Conservation (phyloP, 2,329 filamentous ascomycete species). For the Diaporthe amygdali region DNA sequence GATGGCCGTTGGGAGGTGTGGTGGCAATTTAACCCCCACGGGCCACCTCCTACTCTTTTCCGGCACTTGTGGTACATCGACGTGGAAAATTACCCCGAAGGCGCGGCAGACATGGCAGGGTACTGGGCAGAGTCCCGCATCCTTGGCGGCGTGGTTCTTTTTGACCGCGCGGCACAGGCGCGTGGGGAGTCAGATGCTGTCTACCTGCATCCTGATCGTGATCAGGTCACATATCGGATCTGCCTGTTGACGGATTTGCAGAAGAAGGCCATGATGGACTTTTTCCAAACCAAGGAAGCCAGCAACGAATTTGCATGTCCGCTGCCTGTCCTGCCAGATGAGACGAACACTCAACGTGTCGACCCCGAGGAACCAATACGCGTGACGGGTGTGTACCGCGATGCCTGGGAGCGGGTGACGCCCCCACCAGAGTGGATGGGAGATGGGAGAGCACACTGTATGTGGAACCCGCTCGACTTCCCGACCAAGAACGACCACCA, state of each 20-base stretch:
- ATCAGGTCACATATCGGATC: conserved; percentile 29
- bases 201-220: conserved; percentile 30
- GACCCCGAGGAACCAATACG: background rate
- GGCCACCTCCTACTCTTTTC: background rate
- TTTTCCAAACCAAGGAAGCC: background rate
- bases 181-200: conserved; percentile 10
- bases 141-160: background rate
- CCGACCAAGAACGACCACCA: background rate
- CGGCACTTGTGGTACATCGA: background rate
- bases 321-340: background rate
- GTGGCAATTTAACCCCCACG: background rate
- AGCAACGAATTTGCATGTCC: background rate
- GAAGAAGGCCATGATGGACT: conserved; percentile 3
- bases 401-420: background rate
- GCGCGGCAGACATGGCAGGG: background rate
- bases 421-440: background rate
- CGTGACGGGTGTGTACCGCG: background rate
- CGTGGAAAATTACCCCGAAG: background rate
- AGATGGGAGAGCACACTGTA: background rate
- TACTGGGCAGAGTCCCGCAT: background rate
- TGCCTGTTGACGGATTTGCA: conserved; percentile 31
- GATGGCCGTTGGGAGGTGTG: background rate
- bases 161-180: background rate
- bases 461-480: background rate
- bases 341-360: background rate